A percentile compares a stretch with the other conserved stretches of the same genome.
Evolutionary conservation across 345 rosid genomes (phyloP).

Genomic region (Carallia brachiata): DNA sequence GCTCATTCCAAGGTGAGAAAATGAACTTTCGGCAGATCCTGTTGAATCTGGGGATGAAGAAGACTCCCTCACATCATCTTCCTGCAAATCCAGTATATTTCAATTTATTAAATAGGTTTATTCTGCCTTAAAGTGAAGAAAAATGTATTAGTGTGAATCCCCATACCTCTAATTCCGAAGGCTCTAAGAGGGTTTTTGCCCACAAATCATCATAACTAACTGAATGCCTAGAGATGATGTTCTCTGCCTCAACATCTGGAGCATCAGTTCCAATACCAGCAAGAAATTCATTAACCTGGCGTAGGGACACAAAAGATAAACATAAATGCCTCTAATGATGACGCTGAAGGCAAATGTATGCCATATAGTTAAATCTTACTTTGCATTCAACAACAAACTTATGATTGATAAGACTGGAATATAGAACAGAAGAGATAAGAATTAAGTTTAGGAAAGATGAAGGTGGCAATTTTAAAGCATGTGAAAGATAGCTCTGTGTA

Average conservation of each 20-base stretch:
- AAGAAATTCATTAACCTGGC: slow-evolving; percentile 90
- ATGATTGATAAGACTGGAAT: no score
- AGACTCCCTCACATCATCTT: slow-evolving; percentile 82
- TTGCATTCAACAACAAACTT: no score
- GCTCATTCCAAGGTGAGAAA: slow-evolving; percentile 97
- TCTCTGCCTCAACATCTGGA: slow-evolving; percentile 98
- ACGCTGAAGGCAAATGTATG: no score
- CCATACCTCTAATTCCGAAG: slow-evolving; percentile 74
- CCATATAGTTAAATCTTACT: no score
- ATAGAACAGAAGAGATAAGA: no score
- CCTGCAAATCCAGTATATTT: slow-evolving; percentile 46
- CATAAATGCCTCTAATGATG: not conserved
- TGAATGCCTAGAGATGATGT: slow-evolving; percentile 76
- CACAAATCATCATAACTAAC: slow-evolving; percentile 99
- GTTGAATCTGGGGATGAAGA: slow-evolving; percentile 95
- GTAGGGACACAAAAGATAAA: slow-evolving; percentile 4
- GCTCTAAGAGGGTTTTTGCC: slow-evolving; percentile 94
- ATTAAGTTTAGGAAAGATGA: no score
- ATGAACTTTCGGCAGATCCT: slow-evolving; percentile 93
- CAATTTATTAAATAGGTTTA: not conserved
- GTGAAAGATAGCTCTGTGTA: no score
- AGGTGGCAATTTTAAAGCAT: no score
- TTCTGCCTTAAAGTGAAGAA: not conserved
- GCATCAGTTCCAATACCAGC: slow-evolving; percentile 99
- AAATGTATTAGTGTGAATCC: not conserved